Percentiles rank a stretch among this genome's conserved stretches.
Conservation (phyloP, 208 protist genomes). For the Trypanosoma rangeli region DNA sequence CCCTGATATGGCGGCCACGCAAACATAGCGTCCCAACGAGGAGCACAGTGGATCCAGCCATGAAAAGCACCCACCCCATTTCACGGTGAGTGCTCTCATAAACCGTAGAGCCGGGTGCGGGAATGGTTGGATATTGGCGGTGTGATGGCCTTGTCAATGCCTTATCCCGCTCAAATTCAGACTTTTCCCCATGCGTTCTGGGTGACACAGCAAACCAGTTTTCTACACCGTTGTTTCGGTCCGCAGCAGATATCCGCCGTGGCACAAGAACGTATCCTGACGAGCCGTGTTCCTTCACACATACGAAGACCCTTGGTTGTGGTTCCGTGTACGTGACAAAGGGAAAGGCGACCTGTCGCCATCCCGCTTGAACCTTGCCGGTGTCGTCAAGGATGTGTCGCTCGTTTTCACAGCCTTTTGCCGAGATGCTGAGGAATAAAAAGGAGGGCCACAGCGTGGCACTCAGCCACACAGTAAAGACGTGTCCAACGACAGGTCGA, state of each 20-base stretch:
- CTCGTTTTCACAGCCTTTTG: slow-evolving; percentile 13
- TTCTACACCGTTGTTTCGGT: no score
- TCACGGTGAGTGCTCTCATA: no score
- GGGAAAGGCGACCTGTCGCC: slow-evolving; percentile 5
- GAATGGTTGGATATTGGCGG: no score
- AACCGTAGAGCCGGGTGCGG: no score
- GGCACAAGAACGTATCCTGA: not conserved
- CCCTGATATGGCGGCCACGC: not conserved
- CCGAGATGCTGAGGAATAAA: slow-evolving; percentile 19
- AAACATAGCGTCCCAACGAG: not conserved
- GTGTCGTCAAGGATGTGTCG: slow-evolving; percentile 26
- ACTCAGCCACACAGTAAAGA: slow-evolving; percentile 26
- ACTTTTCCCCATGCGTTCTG: no score
- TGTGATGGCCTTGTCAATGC: no score
- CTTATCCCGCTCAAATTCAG: no score
- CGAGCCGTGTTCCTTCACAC: slow-evolving; percentile 10
- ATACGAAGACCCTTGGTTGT: slow-evolving; percentile 21
- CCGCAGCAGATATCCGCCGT: no score
- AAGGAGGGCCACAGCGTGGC: not conserved
- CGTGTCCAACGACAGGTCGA: slow-evolving; percentile 13
- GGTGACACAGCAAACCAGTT: no score
- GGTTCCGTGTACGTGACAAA: slow-evolving; percentile 24
- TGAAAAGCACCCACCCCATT: not conserved
- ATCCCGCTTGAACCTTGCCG: not conserved
- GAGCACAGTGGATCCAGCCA: not conserved